Conservation (phyloP, 2,329 filamentous ascomycete genomes). For the Xylaria arbuscula region DNA sequence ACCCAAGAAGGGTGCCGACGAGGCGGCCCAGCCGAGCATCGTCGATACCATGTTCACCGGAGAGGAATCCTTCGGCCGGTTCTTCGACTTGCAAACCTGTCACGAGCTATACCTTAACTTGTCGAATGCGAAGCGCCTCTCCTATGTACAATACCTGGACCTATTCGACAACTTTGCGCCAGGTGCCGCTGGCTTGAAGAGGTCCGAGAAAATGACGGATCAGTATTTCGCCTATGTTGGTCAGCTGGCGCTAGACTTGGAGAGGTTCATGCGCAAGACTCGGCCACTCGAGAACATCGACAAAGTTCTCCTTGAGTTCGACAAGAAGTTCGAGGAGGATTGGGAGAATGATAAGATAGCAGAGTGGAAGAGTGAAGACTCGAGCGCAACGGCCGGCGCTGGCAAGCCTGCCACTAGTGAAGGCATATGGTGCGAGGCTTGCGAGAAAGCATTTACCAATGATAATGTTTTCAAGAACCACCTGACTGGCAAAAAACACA, state of each 20-base stretch:
- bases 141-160: constrained; percentile 93
- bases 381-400: constrained; percentile 52
- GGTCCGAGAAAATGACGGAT: constrained; percentile 88
- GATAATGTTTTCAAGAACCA: constrained; percentile 94
- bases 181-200: constrained; percentile 78
- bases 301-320: constrained; percentile 78
- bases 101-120: constrained; percentile 94
- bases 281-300: constrained; percentile 88
- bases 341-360: constrained; percentile 85
- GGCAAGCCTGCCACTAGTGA: constrained; percentile 60
- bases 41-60: constrained; percentile 95
- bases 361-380: constrained; percentile 77
- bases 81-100: constrained; percentile 84
- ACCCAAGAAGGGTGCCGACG: constrained; percentile 69
- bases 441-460: constrained; percentile 95
- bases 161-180: constrained; percentile 87
- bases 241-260: constrained; percentile 82
- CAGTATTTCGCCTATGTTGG: constrained; percentile 92
- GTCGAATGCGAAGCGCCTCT: constrained; percentile 83
- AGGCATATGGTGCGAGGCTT: constrained; percentile 89
- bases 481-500: constrained; percentile 90
- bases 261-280: constrained; percentile 86
- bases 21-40: constrained; percentile 71
- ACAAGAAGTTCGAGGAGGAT: constrained; percentile 82
- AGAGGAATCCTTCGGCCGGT: constrained; percentile 92